These are phyloP conservation scores for Sistotremastrum suecicum DNA, from an alignment of 768 basidiomycete genomes.

Conservation along the genomic window DNA sequence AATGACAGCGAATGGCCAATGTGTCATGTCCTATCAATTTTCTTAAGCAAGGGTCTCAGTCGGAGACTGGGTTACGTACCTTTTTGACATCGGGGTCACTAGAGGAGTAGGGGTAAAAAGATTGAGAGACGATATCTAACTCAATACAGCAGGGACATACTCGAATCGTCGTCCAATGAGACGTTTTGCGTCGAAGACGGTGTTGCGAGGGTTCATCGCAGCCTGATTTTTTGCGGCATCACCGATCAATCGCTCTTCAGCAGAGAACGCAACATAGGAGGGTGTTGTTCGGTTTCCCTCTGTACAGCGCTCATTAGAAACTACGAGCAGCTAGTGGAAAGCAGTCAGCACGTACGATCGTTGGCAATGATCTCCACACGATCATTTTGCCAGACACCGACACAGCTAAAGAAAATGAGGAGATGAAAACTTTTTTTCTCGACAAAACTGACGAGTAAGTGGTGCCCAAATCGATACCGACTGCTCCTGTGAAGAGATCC, in stretches of 20 bases:
- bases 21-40: slow-evolving; percentile 62
- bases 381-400: slow-evolving; percentile 99
- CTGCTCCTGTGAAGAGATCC: slow-evolving; percentile 88
- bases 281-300: slow-evolving; percentile 99
- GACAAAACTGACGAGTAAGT: slow-evolving; percentile 71
- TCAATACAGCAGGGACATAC: slow-evolving; percentile 28
- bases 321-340: slow-evolving; percentile 1
- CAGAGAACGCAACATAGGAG: slow-evolving; percentile 97
- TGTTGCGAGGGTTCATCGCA: slow-evolving; percentile 99
- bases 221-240: slow-evolving; percentile 99
- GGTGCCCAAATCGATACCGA: slow-evolving; percentile 95
- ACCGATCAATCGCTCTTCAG: slow-evolving; percentile 93
- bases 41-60: slow-evolving; percentile 4
- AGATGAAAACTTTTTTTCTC: neutral
- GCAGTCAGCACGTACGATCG: slow-evolving; percentile 50
- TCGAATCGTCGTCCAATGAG: slow-evolving; percentile 96
- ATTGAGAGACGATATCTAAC: slow-evolving; percentile 3
- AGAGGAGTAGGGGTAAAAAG: slow-evolving; percentile 6
- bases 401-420: slow-evolving; percentile 50
- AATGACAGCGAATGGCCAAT: slow-evolving; percentile 96
- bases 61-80: slow-evolving; percentile 23
- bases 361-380: slow-evolving; percentile 99
- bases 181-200: slow-evolving; percentile 98
- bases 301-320: slow-evolving; percentile 15
- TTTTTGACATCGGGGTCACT: slow-evolving; percentile 92